Evolutionary conservation across 176 grass and related monocot genomes (phyloP).

Genomic region (Phragmites australis): DNA sequence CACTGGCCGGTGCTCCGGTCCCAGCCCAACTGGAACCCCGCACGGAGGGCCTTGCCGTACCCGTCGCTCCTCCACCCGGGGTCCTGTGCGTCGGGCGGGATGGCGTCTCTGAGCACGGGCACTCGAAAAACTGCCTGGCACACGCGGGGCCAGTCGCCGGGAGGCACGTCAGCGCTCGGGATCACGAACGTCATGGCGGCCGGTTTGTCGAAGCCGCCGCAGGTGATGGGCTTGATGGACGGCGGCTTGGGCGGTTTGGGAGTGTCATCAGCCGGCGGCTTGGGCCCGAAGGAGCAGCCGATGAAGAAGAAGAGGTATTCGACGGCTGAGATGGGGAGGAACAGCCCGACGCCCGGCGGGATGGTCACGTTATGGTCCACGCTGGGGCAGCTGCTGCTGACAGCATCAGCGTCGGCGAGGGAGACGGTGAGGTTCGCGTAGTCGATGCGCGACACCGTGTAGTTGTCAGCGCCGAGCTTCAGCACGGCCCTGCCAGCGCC

Average conservation of each 20-base stretch:
- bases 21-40: constrained; percentile 54
- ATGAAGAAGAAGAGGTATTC: constrained; percentile 47
- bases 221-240: constrained; percentile 21
- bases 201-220: neutral
- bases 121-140: constrained; percentile 18
- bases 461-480: neutral
- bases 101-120: constrained; percentile 24
- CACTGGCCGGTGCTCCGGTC: constrained; percentile 13
- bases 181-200: neutral
- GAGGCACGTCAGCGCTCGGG: neutral
- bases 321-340: neutral
- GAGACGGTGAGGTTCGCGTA: constrained; percentile 30
- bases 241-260: constrained; percentile 33
- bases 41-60: constrained; percentile 20
- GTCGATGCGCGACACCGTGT: constrained; percentile 42
- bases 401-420: constrained; percentile 23
- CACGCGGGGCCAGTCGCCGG: constrained; percentile 9
- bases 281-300: constrained; percentile 21
- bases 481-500: constrained; percentile 13
- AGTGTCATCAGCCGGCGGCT: fast-evolving
- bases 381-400: neutral
- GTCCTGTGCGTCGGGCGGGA: constrained; percentile 1
- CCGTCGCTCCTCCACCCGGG: constrained; percentile 23
- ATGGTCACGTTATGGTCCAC: constrained; percentile 48
- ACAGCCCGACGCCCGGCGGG: neutral